Base-by-base conservation (phyloP, 257 asterid species). In the Salvia rosmarinus region DNA sequence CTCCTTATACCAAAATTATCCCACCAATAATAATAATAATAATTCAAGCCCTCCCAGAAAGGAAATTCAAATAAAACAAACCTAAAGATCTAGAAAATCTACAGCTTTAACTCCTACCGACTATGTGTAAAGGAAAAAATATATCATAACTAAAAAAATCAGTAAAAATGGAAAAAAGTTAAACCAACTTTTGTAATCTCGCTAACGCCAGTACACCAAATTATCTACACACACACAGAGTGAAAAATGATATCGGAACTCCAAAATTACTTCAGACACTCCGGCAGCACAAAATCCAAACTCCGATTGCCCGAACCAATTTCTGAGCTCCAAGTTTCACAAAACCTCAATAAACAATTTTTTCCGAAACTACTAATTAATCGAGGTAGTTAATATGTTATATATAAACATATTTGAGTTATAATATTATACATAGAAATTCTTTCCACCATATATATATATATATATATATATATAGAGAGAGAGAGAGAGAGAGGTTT, bases 51-150 rank as follows among this genome's bases (percentile, higher is more conserved):
- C 68, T 55, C 51, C 16, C 42, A 19, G 12, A n/a, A n/a, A n/a
- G n/a, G n/a, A n/a, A n/a, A 39, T 5, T 40, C 44, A 56, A 64
- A 52, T 12, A 52, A 32, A 63, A 37, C 49, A 73, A 73, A 42
- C 75, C 40, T 50, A 72, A 54, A 63, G 44, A n/a, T n/a, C 52
- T 3, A 12, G 72, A 55, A 76, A 69, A 39, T 70, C 72, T 35
- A 54, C 76, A 69, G 76, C 76, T 70, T 68, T 51, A 62, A 54
- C 46, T 54, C 58, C 56, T 35, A 76, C 68, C 80, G 25, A 63
- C 72, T 70, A 43, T 64, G 42, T 49, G 72, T 70, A 6, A 75
- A 59, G 51, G 12, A 9, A 7, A 1, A 13, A 30, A 55, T 6
- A 23, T 47, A 43, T 14, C 6, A 32, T 32, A 58, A 63, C 14